phyloP scores from a whole-genome alignment of 2,329 filamentous ascomycete species.

The Cladosporium sp. region DNA sequence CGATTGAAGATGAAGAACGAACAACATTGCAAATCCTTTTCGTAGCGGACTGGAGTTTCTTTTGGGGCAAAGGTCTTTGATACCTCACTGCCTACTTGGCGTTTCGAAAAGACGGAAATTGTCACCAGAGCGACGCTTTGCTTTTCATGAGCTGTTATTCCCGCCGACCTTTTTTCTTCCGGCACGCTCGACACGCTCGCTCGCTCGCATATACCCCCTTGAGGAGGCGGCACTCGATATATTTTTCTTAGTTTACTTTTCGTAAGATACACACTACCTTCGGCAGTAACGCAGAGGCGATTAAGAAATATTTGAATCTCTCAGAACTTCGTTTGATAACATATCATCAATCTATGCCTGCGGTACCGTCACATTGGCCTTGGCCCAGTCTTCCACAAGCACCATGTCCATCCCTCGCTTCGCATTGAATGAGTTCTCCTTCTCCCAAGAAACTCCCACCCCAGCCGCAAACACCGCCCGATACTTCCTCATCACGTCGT shows the following conservation, averaged over 20 bases:
- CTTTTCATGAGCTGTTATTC: background rate
- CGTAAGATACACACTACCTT: background rate
- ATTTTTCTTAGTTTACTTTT: background rate
- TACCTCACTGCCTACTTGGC: slow-evolving; percentile 4
- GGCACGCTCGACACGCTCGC: slow-evolving; percentile 16
- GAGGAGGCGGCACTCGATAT: slow-evolving; percentile 12
- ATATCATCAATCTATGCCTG: background rate
- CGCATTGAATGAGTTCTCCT: slow-evolving; percentile 56
- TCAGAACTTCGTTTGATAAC: background rate
- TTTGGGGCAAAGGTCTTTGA: background rate
- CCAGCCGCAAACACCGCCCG: slow-evolving; percentile 62
- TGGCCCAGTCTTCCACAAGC: slow-evolving; percentile 46
- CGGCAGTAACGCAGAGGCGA: background rate
- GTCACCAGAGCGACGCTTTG: background rate
- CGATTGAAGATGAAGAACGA: slow-evolving; percentile 39
- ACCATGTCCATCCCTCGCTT: slow-evolving; percentile 51
- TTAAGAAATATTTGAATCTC: background rate
- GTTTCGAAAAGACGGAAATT: background rate
- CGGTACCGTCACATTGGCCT: slow-evolving; percentile 21
- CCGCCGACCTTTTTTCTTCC: background rate
- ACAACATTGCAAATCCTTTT: background rate
- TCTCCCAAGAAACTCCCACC: slow-evolving; percentile 61
- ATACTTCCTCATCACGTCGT: slow-evolving; percentile 60
- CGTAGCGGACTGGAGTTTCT: background rate
- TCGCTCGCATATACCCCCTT: slow-evolving; percentile 23